Conservation (phyloP, 1,284 basidiomycete species). For the Schizophyllum amplum region DNA sequence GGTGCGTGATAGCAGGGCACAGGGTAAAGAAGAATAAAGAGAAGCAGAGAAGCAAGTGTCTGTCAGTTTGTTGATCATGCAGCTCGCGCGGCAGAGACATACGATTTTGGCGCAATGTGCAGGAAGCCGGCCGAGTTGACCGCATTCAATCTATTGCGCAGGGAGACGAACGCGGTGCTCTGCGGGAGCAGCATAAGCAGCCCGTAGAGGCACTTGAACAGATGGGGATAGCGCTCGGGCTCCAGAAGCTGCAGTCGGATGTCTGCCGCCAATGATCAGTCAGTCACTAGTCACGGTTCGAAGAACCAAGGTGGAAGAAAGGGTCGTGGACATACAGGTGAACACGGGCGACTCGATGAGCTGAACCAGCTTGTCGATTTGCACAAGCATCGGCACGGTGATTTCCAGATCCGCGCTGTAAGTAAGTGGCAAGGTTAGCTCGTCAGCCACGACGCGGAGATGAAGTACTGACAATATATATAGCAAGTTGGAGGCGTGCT, state of each 20-base stretch:
- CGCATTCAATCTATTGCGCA: constrained; percentile 89
- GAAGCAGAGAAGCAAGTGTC: too few species aligned
- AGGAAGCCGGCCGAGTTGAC: constrained; percentile 93
- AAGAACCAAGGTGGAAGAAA: constrained; percentile 1
- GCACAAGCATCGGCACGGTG: constrained; percentile 90
- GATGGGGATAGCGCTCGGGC: constrained; percentile 91
- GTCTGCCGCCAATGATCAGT: constrained; percentile 48
- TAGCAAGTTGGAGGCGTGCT: constrained; percentile 96
- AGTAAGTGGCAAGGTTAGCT: constrained; percentile 6
- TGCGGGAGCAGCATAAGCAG: constrained; percentile 97
- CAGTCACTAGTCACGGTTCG: neutral
- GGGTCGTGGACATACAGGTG: constrained; percentile 58
- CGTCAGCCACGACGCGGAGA: neutral
- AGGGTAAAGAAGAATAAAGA: neutral
- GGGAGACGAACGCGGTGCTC: constrained; percentile 91
- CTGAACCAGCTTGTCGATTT: constrained; percentile 97
- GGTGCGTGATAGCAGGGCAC: neutral
- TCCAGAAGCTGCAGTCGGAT: constrained; percentile 96
- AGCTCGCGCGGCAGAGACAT: constrained; percentile 17
- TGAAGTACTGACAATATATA: constrained; percentile 77
- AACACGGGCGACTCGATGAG: constrained; percentile 98
- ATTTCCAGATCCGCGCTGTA: constrained; percentile 90
- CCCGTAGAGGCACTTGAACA: constrained; percentile 98
- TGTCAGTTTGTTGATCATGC: neutral
- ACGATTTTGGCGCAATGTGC: constrained; percentile 82